A percentile compares a stretch with the other conserved stretches of the same genome.
Conservation (phyloP, 164 flowering plant species). For the Umbellularia californica region DNA sequence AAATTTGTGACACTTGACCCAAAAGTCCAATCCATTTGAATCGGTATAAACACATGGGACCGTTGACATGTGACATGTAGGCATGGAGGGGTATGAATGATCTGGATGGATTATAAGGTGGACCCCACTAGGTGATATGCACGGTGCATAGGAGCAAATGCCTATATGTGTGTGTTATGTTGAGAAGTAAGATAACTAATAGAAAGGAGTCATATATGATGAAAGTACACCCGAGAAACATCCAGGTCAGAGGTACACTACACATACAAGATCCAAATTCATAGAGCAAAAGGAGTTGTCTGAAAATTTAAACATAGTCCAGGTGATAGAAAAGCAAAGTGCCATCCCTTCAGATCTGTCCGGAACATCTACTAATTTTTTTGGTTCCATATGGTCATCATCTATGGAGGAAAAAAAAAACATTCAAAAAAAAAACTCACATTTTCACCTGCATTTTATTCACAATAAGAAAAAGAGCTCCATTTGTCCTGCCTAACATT, state of each 20-base stretch:
- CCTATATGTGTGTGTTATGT: no score
- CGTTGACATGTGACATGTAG: no score
- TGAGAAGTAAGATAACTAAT: no score
- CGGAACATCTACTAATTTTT: conserved; percentile 10
- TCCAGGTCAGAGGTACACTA: not conserved
- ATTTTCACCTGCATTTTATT: conserved; percentile 48
- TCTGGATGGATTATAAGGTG: no score
- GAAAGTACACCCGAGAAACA: not conserved
- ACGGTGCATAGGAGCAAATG: no score
- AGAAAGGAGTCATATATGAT: no score
- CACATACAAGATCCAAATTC: no score
- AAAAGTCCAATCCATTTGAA: no score
- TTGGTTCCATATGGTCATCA: conserved; percentile 4
- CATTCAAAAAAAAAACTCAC: conserved; percentile 11
- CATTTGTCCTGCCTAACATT: conserved; percentile 23
- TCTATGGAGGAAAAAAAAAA: conserved; percentile 1
- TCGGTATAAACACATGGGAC: no score
- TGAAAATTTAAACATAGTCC: not conserved
- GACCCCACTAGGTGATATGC: no score
- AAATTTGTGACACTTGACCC: no score
- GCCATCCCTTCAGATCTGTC: not conserved
- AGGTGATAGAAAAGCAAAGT: not conserved
- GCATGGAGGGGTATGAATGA: no score
- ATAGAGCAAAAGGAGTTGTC: not conserved
- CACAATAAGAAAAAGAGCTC: conserved; percentile 35